A percentile compares a stretch with the other conserved stretches of the same genome.
These are phyloP conservation scores for Ambrosia hybrid DNA, from an alignment of 140 eudicot species.

Conservation along the genomic window DNA sequence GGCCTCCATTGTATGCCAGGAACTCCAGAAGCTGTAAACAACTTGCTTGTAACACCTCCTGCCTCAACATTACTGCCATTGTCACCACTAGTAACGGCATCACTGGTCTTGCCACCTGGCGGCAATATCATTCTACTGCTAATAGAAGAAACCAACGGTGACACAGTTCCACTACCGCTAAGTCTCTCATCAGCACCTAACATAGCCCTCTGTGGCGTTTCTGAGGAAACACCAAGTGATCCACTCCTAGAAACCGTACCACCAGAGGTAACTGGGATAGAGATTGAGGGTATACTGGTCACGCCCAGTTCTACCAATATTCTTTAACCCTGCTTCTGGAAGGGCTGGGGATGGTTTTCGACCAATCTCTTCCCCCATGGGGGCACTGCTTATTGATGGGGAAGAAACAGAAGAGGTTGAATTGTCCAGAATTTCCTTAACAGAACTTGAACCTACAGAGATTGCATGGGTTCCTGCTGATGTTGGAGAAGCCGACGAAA, in stretches of 20 bases:
- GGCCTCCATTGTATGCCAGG: conserved; percentile 82
- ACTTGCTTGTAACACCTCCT: conserved; percentile 54
- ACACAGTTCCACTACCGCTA: conserved; percentile 50
- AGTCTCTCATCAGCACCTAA: conserved; percentile 72
- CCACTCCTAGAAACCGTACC: conserved; percentile 55
- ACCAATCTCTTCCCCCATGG: conserved; percentile 67
- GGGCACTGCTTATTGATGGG: conserved; percentile 39
- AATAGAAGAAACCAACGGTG: conserved; percentile 47
- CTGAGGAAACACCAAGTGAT: conserved; percentile 56
- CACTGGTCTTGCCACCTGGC: conserved; percentile 54
- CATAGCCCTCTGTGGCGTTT: conserved; percentile 60
- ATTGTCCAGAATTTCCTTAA: conserved; percentile 41
- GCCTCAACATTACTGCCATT: conserved; percentile 54
- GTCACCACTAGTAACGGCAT: conserved; percentile 49
- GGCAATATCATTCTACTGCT: conserved; percentile 67
- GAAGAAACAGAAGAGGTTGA: conserved; percentile 42
- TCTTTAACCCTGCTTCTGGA: conserved; percentile 54
- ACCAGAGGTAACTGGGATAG: conserved; percentile 43
- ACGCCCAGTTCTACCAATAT: conserved; percentile 58
- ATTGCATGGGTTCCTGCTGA: conserved; percentile 51
- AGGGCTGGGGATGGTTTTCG: conserved; percentile 75
- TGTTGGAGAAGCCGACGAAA: conserved; percentile 60
- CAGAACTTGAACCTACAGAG: conserved; percentile 46
- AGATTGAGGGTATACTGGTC: conserved; percentile 46
- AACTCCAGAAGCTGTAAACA: conserved; percentile 69